Conservation (phyloP, 177 flowering plant species). For the Vitis hybrid region DNA sequence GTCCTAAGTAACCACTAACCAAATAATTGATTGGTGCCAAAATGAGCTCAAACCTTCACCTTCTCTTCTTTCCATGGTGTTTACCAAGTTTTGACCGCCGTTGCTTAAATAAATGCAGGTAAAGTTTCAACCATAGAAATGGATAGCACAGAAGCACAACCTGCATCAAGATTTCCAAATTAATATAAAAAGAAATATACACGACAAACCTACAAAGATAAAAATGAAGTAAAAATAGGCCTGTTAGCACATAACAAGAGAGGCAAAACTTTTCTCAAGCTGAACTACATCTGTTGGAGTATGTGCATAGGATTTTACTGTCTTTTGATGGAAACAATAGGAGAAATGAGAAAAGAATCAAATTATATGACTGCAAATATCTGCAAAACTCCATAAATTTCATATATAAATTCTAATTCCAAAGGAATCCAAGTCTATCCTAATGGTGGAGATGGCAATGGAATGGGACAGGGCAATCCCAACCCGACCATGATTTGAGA, state of each 20-base stretch:
- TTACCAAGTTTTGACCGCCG: slow-evolving; percentile 63
- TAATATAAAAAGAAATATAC: not conserved
- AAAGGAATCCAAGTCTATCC: not conserved
- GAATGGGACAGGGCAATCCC: not conserved
- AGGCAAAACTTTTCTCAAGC: not conserved
- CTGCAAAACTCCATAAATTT: too few species aligned
- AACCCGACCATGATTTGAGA: not conserved
- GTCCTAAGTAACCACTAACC: not conserved
- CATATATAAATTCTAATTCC: too few species aligned
- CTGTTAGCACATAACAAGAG: not conserved
- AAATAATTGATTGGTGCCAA: not conserved
- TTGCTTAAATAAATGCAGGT: slow-evolving; percentile 78
- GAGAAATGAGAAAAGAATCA: too few species aligned
- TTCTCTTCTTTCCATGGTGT: slow-evolving; percentile 39
- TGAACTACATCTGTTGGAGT: too few species aligned
- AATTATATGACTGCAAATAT: too few species aligned
- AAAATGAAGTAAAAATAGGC: not conserved
- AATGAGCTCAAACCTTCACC: slow-evolving; percentile 26
- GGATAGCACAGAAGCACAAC: slow-evolving; percentile 74
- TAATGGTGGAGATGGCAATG: not conserved
- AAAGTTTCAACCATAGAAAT: slow-evolving; percentile 74
- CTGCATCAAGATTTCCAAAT: slow-evolving; percentile 33
- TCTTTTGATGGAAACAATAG: too few species aligned
- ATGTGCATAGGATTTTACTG: too few species aligned
- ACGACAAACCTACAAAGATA: not conserved